Conservation (phyloP, 2,329 filamentous ascomycete species). For the Pyricularia sp. region DNA sequence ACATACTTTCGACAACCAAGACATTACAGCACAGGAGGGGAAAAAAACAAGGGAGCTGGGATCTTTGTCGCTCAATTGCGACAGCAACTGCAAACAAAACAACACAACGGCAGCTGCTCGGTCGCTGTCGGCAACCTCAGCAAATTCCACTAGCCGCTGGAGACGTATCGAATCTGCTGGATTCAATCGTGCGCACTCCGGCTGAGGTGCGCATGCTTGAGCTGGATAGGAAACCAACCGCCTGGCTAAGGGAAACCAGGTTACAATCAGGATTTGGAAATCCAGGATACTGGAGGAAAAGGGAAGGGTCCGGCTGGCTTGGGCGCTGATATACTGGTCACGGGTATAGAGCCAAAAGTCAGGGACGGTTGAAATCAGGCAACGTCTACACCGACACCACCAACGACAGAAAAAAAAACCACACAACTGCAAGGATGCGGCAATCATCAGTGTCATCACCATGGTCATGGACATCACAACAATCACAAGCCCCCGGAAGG, state of each 20-base stretch:
- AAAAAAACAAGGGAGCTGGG: not conserved
- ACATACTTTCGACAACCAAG: not conserved
- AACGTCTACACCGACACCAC: not conserved
- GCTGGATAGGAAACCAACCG: not conserved
- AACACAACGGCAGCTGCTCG: not conserved
- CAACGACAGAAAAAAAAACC: not conserved
- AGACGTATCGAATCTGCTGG: not conserved
- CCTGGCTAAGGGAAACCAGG: not conserved
- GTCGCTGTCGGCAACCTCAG: not conserved
- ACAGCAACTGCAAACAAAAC: not conserved
- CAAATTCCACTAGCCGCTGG: not conserved
- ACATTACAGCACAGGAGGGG: not conserved
- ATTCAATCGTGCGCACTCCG: not conserved
- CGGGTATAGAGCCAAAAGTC: not conserved
- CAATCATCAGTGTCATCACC: not conserved
- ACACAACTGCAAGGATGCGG: not conserved
- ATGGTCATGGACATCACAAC: not conserved
- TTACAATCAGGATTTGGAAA: not conserved
- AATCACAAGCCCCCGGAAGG: not conserved
- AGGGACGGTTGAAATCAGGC: not conserved
- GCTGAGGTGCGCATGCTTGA: not conserved
- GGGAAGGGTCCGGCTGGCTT: not conserved
- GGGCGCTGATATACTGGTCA: not conserved
- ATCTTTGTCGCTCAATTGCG: not conserved
- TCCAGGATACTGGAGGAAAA: not conserved